These are phyloP conservation scores for Chaetoscypha palmicola DNA, from an alignment of 2,329 filamentous ascomycete species.

Conservation along the genomic window DNA sequence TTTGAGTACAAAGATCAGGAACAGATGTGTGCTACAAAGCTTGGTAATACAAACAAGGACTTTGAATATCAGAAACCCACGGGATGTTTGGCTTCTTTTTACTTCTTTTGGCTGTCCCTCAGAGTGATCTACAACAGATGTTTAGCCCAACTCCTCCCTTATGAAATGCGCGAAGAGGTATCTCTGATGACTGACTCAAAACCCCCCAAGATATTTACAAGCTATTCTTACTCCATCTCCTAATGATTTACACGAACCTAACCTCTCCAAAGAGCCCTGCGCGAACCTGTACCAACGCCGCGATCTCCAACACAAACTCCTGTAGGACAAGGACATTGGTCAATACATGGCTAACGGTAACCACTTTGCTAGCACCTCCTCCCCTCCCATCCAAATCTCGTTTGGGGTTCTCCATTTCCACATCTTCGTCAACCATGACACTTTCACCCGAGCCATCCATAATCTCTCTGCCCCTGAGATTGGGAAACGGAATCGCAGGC, in stretches of 20 bases:
- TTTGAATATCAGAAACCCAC: too few relatives aligned
- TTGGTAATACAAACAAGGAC: too few relatives aligned
- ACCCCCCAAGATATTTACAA: not conserved
- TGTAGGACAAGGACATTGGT: conserved; percentile 76
- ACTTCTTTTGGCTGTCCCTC: too few relatives aligned
- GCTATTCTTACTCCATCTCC: not conserved
- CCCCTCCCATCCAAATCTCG: conserved; percentile 29
- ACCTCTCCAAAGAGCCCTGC: conserved; percentile 73
- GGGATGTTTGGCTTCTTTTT: too few relatives aligned
- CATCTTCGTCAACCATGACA: not conserved
- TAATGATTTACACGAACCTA: conserved; percentile 40
- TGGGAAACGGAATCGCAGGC: conserved; percentile 41
- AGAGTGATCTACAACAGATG: too few relatives aligned
- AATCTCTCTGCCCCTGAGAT: conserved; percentile 24
- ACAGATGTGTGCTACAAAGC: too few relatives aligned
- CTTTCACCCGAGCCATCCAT: conserved; percentile 30
- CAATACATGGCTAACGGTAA: conserved; percentile 69
- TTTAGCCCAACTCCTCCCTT: too few relatives aligned
- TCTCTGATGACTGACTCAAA: not conserved
- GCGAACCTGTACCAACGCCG: conserved; percentile 66
- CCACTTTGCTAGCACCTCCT: conserved; percentile 34
- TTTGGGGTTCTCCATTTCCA: conserved; percentile 20
- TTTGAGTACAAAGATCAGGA: too few relatives aligned
- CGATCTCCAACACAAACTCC: conserved; percentile 71
- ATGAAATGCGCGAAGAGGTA: not conserved